Evolutionary conservation across 106 monocot species (phyloP).

Genomic region (Dendrobium nobile): DNA sequence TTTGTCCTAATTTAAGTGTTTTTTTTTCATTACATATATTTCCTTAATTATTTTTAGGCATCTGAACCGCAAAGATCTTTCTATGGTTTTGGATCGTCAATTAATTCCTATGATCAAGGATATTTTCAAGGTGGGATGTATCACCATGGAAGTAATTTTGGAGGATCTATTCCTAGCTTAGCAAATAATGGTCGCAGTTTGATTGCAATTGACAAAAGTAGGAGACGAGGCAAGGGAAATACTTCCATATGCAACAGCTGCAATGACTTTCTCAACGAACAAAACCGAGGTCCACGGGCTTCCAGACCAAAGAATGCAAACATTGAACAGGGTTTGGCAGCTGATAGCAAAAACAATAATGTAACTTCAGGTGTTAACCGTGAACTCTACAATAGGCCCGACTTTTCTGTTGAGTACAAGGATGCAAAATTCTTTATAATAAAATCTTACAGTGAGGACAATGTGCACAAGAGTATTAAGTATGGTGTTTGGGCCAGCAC

Average conservation of each 20-base stretch:
- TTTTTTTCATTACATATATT: not conserved
- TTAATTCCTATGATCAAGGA: constrained; percentile 32
- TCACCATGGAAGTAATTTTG: constrained; percentile 35
- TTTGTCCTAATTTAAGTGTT: not conserved
- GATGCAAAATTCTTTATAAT: constrained; percentile 88
- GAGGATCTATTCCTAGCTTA: constrained; percentile 20
- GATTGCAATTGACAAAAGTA: constrained; percentile 33
- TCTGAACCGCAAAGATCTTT: constrained; percentile 30
- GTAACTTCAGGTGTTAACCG: constrained; percentile 10
- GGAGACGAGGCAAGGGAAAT: constrained; percentile 39
- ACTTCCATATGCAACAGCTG: constrained; percentile 27
- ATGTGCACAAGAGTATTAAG: constrained; percentile 93
- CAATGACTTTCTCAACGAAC: constrained; percentile 57
- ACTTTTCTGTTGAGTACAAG: constrained; percentile 65
- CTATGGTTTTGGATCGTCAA: constrained; percentile 39
- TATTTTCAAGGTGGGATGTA: constrained; percentile 38
- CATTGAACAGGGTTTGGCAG: constrained; percentile 16
- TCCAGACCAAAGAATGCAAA: constrained; percentile 34
- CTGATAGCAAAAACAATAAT: constrained; percentile 18
- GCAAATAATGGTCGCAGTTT: constrained; percentile 24
- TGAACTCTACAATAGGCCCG: constrained; percentile 45
- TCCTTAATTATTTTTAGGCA: constrained; percentile 21
- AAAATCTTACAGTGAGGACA: constrained; percentile 95
- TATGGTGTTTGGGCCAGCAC: constrained; percentile 98
- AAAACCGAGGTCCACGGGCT: constrained; percentile 61